Evolutionary conservation across 2,329 filamentous ascomycete species (phyloP).

Genomic region (Pestalotiopsis sp.): DNA sequence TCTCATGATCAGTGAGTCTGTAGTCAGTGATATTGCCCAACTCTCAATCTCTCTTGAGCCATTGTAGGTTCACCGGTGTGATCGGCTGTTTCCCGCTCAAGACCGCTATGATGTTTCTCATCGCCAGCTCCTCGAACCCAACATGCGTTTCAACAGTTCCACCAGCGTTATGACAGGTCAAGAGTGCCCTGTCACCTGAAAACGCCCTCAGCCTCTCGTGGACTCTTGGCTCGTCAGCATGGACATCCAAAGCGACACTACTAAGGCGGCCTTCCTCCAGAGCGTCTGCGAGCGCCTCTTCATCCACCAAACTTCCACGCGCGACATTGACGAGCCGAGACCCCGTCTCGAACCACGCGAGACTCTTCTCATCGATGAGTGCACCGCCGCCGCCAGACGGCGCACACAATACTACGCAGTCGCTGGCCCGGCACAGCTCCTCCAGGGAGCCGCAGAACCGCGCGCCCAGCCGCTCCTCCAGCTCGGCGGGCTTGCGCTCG

Average conservation of each 20-base stretch:
- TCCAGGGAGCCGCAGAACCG: conserved; percentile 52
- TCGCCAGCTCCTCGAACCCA: conserved; percentile 67
- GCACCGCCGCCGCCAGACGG: conserved; percentile 44
- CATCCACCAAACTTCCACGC: conserved; percentile 64
- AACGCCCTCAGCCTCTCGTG: conserved; percentile 44
- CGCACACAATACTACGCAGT: conserved; percentile 64
- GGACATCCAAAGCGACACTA: conserved; percentile 63
- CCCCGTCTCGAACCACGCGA: conserved; percentile 54
- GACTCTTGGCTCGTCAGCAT: conserved; percentile 59
- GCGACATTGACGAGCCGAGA: conserved; percentile 66
- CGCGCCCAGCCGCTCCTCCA: conserved; percentile 45
- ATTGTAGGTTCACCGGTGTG: conserved; percentile 64
- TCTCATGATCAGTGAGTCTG: no score
- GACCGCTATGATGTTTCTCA: conserved; percentile 66
- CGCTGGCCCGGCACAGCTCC: conserved; percentile 49
- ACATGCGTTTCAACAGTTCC: conserved; percentile 65
- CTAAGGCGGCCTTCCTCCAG: conserved; percentile 51
- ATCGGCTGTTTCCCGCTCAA: conserved; percentile 50
- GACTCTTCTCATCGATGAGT: conserved; percentile 47
- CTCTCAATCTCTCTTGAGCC: conserved; percentile 18
- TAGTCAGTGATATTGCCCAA: no score
- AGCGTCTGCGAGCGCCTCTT: conserved; percentile 60
- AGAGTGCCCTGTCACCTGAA: conserved; percentile 46
- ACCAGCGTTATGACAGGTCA: conserved; percentile 69
- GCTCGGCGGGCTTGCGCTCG: conserved; percentile 41